phyloP scores from a whole-genome alignment of 108 stramenopile species.

The Parietichytrium sp. region DNA sequence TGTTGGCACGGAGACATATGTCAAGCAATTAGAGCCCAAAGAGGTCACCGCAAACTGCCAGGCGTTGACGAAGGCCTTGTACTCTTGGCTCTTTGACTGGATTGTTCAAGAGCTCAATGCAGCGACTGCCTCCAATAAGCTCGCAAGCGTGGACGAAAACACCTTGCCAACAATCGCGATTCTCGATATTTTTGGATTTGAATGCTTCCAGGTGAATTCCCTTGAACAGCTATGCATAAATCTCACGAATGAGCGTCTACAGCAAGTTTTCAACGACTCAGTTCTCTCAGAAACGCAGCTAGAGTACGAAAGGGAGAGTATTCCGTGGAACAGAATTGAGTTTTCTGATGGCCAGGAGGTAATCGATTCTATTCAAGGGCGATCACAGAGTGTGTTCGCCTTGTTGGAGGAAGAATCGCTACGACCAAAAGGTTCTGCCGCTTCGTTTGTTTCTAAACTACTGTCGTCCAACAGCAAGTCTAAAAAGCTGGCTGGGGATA shows the following conservation, averaged over 20 bases:
- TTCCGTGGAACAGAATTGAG: slow-evolving; percentile 44
- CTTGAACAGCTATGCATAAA: slow-evolving; percentile 65
- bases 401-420: slow-evolving; percentile 62
- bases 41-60: slow-evolving; percentile 44
- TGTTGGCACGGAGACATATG: slow-evolving; percentile 2
- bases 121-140: slow-evolving; percentile 43
- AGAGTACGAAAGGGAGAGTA: slow-evolving; percentile 55
- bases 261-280: slow-evolving; percentile 57
- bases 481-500: neutral
- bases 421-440: slow-evolving; percentile 74
- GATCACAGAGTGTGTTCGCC: slow-evolving; percentile 51
- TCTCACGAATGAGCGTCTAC: slow-evolving; percentile 59
- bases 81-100: slow-evolving; percentile 57
- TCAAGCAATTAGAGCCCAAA: slow-evolving; percentile 3
- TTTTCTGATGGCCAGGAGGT: slow-evolving; percentile 52
- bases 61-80: slow-evolving; percentile 57
- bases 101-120: slow-evolving; percentile 55
- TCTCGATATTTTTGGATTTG: slow-evolving; percentile 67
- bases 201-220: slow-evolving; percentile 58
- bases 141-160: neutral
- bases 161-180: slow-evolving; percentile 47
- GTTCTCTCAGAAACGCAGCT: slow-evolving; percentile 40
- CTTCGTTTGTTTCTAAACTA: slow-evolving; percentile 6
- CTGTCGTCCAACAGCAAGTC: too few species aligned
- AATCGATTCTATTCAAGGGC: slow-evolving; percentile 52